Evolutionary conservation across 768 basidiomycete genomes (phyloP).

Genomic region (Neoboletus magnificus): DNA sequence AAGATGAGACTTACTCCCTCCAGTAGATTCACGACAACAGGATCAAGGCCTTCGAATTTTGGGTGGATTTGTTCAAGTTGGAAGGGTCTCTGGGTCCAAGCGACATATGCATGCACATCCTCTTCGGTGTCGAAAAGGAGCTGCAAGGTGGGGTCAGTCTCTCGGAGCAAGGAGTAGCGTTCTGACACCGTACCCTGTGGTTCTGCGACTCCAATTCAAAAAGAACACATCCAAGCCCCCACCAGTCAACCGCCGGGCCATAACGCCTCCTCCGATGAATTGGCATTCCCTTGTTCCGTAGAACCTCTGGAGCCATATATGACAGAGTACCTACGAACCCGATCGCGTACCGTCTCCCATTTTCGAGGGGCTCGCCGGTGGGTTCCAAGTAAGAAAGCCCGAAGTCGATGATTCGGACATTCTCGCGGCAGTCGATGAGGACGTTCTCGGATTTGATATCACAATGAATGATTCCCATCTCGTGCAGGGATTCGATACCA

Average conservation of each 20-base stretch:
- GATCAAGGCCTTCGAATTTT: slow-evolving; percentile 20
- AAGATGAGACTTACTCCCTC: slow-evolving; percentile 25
- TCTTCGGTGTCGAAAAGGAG: slow-evolving; percentile 29
- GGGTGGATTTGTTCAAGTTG: slow-evolving; percentile 21
- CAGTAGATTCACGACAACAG: slow-evolving; percentile 26
- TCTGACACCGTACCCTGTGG: slow-evolving; percentile 21
- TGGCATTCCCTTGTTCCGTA: slow-evolving; percentile 24
- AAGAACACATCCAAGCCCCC: slow-evolving; percentile 40
- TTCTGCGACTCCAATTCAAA: slow-evolving; percentile 36
- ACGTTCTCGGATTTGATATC: slow-evolving; percentile 72
- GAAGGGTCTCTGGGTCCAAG: slow-evolving; percentile 10
- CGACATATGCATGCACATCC: slow-evolving; percentile 22
- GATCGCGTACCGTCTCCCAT: slow-evolving; percentile 13
- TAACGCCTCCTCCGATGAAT: slow-evolving; percentile 19
- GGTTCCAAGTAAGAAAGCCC: slow-evolving; percentile 32
- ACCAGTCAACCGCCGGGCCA: slow-evolving; percentile 38
- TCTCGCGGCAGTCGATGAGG: slow-evolving; percentile 45
- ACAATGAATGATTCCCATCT: slow-evolving; percentile 61
- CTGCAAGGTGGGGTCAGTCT: slow-evolving; percentile 16
- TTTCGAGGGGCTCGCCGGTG: slow-evolving; percentile 9
- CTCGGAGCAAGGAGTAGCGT: background rate
- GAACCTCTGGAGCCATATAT: slow-evolving; percentile 43
- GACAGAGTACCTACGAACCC: slow-evolving; percentile 34
- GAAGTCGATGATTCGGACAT: slow-evolving; percentile 43
- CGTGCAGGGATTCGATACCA: slow-evolving; percentile 46